These are phyloP conservation scores for Rhodotorula sp. DNA, from an alignment of 1,284 basidiomycete species.

Conservation along the genomic window DNA sequence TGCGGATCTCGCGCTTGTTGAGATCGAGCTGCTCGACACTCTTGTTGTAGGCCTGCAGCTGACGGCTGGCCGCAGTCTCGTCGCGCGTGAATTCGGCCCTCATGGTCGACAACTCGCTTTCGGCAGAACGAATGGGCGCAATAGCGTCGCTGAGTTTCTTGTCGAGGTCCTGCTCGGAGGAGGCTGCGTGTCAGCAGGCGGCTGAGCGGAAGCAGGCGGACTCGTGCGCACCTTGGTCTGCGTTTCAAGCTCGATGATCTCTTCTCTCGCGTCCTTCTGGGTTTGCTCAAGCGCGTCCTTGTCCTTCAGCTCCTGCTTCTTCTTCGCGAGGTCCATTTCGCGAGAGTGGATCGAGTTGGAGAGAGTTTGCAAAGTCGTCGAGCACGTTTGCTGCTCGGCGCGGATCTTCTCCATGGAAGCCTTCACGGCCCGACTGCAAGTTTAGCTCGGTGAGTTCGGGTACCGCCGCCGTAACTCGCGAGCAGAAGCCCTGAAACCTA, in stretches of 20 bases:
- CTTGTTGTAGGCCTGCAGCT: slow-evolving; percentile 65
- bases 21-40: slow-evolving; percentile 62
- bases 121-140: slow-evolving; percentile 66
- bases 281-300: slow-evolving; percentile 64
- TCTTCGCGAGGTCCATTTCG: slow-evolving; percentile 57
- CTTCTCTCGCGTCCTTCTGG: slow-evolving; percentile 55
- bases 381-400: slow-evolving; percentile 20
- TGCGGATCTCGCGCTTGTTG: slow-evolving; percentile 56
- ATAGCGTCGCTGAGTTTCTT: slow-evolving; percentile 62
- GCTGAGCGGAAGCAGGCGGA: not conserved
- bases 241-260: slow-evolving; percentile 48
- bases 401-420: slow-evolving; percentile 34
- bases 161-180: slow-evolving; percentile 61
- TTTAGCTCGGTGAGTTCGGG: not conserved
- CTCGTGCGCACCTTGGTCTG: slow-evolving; percentile 55
- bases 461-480: not conserved
- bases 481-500: slow-evolving; percentile 51
- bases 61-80: slow-evolving; percentile 58
- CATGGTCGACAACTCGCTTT: slow-evolving; percentile 60
- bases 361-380: slow-evolving; percentile 25
- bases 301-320: slow-evolving; percentile 63
- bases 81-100: slow-evolving; percentile 59
- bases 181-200: too few species aligned
- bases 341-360: slow-evolving; percentile 30
- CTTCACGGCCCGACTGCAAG: slow-evolving; percentile 24